These are phyloP conservation scores for Suhomyces choctaworum DNA, from an alignment of 1,139 yeast species.

Conservation along the genomic window DNA sequence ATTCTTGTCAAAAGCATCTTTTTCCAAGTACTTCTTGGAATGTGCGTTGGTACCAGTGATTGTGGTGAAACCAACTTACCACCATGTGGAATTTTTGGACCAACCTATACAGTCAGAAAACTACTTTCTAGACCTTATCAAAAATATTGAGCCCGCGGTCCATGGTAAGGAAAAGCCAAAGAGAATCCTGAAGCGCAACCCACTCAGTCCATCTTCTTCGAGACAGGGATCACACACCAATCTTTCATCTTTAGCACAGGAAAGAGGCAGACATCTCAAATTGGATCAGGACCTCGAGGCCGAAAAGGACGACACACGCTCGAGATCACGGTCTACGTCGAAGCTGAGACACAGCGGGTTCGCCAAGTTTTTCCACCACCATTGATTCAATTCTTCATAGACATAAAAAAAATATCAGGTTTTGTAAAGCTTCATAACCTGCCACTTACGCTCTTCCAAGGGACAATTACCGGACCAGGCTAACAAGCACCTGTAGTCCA, in stretches of 20 bases:
- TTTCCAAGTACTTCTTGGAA: conserved; percentile 65
- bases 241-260: conserved; percentile 16
- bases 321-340: conserved; percentile 22
- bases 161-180: conserved; percentile 8
- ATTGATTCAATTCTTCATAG: conserved; percentile 8
- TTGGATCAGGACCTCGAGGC: conserved; percentile 16
- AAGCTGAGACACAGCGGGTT: conserved; percentile 21
- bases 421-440: no score
- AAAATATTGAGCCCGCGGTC: conserved; percentile 19
- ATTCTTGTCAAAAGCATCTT: conserved; percentile 46
- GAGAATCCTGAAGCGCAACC: conserved; percentile 11
- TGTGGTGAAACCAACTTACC: conserved; percentile 60
- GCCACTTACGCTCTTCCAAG: no score
- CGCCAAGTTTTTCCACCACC: conserved; percentile 22
- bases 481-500: no score
- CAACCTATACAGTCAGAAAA: conserved; percentile 29
- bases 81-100: conserved; percentile 29
- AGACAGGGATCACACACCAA: conserved; percentile 21
- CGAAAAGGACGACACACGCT: conserved; percentile 7
- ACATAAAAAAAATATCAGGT: no score
- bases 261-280: conserved; percentile 8
- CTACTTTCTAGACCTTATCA: conserved; percentile 37
- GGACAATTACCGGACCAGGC: no score
- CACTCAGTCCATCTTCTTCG: conserved; percentile 11
- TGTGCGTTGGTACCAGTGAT: conserved; percentile 70